A percentile compares a stretch with the other conserved stretches of the same genome.
These are phyloP conservation scores for Rhynchosporium agropyri DNA, from an alignment of 2,329 filamentous ascomycete genomes.

Conservation along the genomic window DNA sequence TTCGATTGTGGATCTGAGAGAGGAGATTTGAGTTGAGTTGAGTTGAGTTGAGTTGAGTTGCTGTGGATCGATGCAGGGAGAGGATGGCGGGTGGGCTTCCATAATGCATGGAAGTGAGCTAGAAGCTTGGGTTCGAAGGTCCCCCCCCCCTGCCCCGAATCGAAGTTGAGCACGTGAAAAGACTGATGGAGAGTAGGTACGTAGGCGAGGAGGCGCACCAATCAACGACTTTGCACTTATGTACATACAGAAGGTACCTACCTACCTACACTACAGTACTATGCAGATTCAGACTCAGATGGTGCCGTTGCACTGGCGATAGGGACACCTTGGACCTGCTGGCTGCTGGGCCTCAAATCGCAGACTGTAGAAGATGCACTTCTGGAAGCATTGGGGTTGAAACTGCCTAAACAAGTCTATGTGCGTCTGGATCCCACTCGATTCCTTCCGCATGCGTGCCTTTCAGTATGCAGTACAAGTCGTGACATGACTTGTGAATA, in stretches of 20 bases:
- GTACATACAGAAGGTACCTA: background rate
- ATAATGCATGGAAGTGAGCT: conserved; percentile 11
- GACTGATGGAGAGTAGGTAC: background rate
- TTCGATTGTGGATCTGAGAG: background rate
- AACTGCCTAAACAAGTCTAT: background rate
- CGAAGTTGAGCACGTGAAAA: conserved; percentile 2
- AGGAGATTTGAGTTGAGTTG: background rate
- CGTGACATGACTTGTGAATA: conserved; percentile 2
- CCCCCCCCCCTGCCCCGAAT: background rate
- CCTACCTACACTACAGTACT: background rate
- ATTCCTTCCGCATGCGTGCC: no score
- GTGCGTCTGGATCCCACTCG: no score
- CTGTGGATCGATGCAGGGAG: conserved; percentile 1
- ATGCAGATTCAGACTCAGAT: conserved; percentile 1
- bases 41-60: background rate
- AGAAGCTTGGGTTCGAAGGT: conserved; percentile 5
- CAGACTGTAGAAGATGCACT: conserved; percentile 6
- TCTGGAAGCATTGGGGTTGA: conserved; percentile 7
- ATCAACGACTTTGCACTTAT: background rate
- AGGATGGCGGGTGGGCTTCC: background rate
- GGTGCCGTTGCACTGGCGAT: background rate
- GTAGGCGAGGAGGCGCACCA: conserved; percentile 10
- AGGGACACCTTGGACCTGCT: background rate
- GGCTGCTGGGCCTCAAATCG: background rate
- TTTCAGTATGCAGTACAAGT: background rate